Base-by-base conservation (phyloP, 495 filamentous ascomycete species). In the Penicillium simplicissimum region DNA sequence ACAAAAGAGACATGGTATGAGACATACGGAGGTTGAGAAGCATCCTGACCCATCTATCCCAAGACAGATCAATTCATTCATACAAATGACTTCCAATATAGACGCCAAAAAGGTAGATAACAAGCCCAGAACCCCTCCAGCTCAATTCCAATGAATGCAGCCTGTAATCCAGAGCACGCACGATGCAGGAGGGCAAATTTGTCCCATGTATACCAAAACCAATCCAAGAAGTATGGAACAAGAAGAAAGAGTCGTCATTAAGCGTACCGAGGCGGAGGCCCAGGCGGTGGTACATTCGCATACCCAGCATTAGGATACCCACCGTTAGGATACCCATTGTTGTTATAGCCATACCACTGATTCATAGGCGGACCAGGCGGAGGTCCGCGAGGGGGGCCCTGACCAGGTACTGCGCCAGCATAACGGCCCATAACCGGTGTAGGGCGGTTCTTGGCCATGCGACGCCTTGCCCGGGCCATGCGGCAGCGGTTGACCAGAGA, bases 401-500 rank as follows among this genome's bases (percentile, higher is more conserved):
- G 34, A 11, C 33, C 31, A 21, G 33, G 51, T 33, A 36, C 36
- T 3, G n/a, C n/a, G n/a, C 66, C 67, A 17, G 52, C 48, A 60
- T 63, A 74, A 14, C 61, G 61, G n/a, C 74, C 70, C 38, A 61
- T 56, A 9, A 52, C 54, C 14, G 71, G 70, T 28, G 71, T 69
- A 3, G 63, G 48, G 13, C 51, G 51, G 3, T 68, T 62, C 53
- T 74, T 75, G 52, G 67, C 58, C 40, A 67, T 68, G 23, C 71
- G 71, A 19, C 71, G 52, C 4, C 80, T 76, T 25, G 55, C 40
- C 10, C 38, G 55, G 42, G 59, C 53, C 33, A 33, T 47, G 7
- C 86, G 76, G 64, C 84, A 89, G 25, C 82, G 79, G 51, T 76
- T 81, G 52, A 80, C 74, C 61, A 84, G 79, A 68, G 89, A 92